These are phyloP conservation scores for Rhizophagus prolifer DNA, from an alignment of 192 early-diverging fungal genomes.

Conservation along the genomic window DNA sequence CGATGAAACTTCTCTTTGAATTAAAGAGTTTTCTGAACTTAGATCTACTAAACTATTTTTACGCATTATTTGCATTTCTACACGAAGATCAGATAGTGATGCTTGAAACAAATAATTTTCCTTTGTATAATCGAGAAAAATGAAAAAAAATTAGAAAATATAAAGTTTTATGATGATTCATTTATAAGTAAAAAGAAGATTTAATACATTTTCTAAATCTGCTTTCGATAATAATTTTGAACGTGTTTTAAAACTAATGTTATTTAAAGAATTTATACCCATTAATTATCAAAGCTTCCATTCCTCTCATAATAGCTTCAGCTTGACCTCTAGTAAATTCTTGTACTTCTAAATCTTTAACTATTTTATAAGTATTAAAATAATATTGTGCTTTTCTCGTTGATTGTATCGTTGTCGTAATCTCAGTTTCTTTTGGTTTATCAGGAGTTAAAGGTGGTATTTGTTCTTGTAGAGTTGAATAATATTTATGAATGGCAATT, in stretches of 20 bases:
- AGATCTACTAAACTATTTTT: constrained; percentile 76
- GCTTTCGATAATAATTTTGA: constrained; percentile 64
- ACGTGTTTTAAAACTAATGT: constrained; percentile 47
- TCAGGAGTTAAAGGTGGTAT: not conserved
- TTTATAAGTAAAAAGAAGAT: not conserved
- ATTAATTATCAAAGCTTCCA: constrained; percentile 69
- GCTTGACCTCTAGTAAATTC: constrained; percentile 74
- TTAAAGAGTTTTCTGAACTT: constrained; percentile 68
- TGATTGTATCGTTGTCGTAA: not conserved
- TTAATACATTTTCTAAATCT: constrained; percentile 75
- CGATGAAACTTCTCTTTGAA: constrained; percentile 78
- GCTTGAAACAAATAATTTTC: constrained; percentile 82
- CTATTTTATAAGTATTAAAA: constrained; percentile 81
- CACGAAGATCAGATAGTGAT: constrained; percentile 77
- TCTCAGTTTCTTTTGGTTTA: not conserved
- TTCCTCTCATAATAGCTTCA: constrained; percentile 70
- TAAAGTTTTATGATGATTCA: not conserved
- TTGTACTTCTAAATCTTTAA: constrained; percentile 59
- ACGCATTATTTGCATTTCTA: constrained; percentile 71
- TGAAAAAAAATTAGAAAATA: constrained; percentile 5
- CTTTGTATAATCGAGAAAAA: constrained; percentile 17
- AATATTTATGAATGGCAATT: not conserved
- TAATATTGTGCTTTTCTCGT: constrained; percentile 42
- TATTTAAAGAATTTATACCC: constrained; percentile 37
- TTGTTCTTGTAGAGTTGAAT: not conserved